Conservation (phyloP, 148 eudicot species). For the Camellia granthamiana region DNA sequence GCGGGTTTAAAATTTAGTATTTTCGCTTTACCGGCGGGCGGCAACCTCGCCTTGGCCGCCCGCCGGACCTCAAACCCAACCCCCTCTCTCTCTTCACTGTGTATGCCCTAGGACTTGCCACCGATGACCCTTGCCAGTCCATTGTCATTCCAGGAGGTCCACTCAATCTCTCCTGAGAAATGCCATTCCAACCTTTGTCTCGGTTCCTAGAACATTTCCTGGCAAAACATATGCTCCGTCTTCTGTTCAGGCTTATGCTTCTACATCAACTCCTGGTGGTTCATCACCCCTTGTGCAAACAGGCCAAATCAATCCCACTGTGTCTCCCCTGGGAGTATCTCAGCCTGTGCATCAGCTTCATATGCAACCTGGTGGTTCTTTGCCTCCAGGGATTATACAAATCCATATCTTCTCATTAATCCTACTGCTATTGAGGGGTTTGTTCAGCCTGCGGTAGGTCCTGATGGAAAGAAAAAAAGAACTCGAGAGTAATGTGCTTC, state of each 20-base stretch:
- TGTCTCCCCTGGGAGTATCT: slow-evolving; percentile 15
- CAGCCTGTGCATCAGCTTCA: slow-evolving; percentile 22
- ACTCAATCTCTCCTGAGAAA: too few relatives aligned
- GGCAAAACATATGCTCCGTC: slow-evolving; percentile 42
- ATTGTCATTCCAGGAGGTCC: too few relatives aligned
- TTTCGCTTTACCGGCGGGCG: too few relatives aligned
- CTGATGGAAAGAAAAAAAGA: slow-evolving; percentile 68
- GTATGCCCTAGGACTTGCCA: too few relatives aligned
- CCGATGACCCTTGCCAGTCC: too few relatives aligned
- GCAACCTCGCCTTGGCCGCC: too few relatives aligned
- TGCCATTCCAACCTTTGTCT: slow-evolving; percentile 33
- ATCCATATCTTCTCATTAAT: slow-evolving; percentile 84
- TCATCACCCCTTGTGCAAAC: slow-evolving; percentile 21
- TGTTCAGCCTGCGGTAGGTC: slow-evolving; percentile 65
- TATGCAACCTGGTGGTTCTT: slow-evolving; percentile 33
- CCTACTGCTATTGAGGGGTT: slow-evolving; percentile 75
- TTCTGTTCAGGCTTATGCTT: slow-evolving; percentile 26
- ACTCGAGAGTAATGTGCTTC: slow-evolving; percentile 71
- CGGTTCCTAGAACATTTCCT: slow-evolving; percentile 42
- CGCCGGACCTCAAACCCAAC: too few relatives aligned
- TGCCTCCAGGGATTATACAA: slow-evolving; percentile 57
- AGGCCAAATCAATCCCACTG: slow-evolving; percentile 22
- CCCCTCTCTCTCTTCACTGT: too few relatives aligned
- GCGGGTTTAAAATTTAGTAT: too few relatives aligned
- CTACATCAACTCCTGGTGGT: slow-evolving; percentile 26